phyloP scores from a whole-genome alignment of 169 alveolate genomes.

The Plasmodium reichenowi region DNA sequence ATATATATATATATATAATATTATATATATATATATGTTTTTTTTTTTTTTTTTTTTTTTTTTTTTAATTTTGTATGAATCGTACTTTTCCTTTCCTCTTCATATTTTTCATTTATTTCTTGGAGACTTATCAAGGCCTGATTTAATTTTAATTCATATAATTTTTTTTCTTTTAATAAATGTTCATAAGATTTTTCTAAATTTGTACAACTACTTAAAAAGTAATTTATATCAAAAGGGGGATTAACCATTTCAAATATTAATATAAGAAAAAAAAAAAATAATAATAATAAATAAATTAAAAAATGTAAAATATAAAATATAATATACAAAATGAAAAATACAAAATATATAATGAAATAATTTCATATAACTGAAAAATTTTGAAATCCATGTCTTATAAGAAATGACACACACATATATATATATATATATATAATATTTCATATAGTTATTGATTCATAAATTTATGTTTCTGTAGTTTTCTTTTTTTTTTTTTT shows the following conservation, averaged over 20 bases:
- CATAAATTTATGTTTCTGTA: too few relatives aligned
- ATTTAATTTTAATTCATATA: constrained; percentile 32
- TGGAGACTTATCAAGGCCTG: constrained; percentile 29
- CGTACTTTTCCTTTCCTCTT: constrained; percentile 72
- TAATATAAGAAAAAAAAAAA: not conserved
- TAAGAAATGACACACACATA: too few relatives aligned
- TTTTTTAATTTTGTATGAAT: not conserved
- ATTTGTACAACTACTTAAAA: constrained; percentile 48
- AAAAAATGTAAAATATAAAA: not conserved
- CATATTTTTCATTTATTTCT: constrained; percentile 64
- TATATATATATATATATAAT: too few relatives aligned
- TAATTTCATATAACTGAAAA: too few relatives aligned
- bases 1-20: not conserved
- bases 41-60: constrained; percentile 6
- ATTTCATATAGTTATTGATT: too few relatives aligned
- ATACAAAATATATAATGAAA: too few relatives aligned
- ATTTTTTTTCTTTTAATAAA: constrained; percentile 56
- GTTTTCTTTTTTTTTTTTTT: too few relatives aligned
- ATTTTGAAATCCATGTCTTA: too few relatives aligned
- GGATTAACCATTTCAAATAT: constrained; percentile 13
- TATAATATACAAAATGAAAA: too few relatives aligned
- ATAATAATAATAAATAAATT: not conserved
- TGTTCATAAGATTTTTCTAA: constrained; percentile 68
- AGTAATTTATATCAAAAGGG: constrained; percentile 43
- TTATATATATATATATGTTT: not conserved